These are phyloP conservation scores for Fusarium virguliforme DNA, from an alignment of 2,329 filamentous ascomycete genomes.

Conservation along the genomic window DNA sequence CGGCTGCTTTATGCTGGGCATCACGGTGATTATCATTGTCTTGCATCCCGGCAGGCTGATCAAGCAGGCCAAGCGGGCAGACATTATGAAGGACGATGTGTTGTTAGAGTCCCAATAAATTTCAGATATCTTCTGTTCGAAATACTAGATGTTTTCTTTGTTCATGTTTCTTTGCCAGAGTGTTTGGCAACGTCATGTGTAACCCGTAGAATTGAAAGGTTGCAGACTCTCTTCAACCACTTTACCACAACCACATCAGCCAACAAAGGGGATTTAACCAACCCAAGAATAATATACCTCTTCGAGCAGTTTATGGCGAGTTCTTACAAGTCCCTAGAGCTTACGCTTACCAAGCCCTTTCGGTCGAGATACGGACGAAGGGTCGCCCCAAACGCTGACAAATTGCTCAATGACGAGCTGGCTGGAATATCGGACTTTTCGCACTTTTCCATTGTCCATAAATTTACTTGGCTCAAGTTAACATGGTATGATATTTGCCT, in stretches of 20 bases:
- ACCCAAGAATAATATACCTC: not conserved
- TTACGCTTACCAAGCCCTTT: constrained; percentile 1
- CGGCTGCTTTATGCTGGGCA: constrained; percentile 49
- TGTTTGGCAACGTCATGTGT: too few relatives aligned
- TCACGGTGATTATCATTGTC: constrained; percentile 30
- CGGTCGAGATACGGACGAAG: constrained; percentile 15
- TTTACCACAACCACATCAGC: not conserved
- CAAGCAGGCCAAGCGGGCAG: not conserved
- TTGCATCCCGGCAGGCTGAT: constrained; percentile 36
- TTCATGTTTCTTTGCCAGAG: not conserved
- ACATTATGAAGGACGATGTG: constrained; percentile 7
- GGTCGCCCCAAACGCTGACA: not conserved
- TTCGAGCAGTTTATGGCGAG: not conserved
- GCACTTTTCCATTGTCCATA: constrained; percentile 1
- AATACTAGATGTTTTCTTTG: not conserved
- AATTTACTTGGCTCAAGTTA: not conserved
- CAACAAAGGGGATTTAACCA: not conserved
- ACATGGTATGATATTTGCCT: not conserved
- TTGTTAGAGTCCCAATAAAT: not conserved
- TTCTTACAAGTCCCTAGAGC: not conserved
- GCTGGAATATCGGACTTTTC: not conserved
- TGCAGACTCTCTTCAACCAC: not conserved
- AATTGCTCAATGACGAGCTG: not conserved
- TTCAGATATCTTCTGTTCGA: not conserved
- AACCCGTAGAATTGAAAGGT: not conserved